These are phyloP conservation scores for Colletotrichum lupini DNA, from an alignment of 2,329 filamentous ascomycete species.

Conservation along the genomic window DNA sequence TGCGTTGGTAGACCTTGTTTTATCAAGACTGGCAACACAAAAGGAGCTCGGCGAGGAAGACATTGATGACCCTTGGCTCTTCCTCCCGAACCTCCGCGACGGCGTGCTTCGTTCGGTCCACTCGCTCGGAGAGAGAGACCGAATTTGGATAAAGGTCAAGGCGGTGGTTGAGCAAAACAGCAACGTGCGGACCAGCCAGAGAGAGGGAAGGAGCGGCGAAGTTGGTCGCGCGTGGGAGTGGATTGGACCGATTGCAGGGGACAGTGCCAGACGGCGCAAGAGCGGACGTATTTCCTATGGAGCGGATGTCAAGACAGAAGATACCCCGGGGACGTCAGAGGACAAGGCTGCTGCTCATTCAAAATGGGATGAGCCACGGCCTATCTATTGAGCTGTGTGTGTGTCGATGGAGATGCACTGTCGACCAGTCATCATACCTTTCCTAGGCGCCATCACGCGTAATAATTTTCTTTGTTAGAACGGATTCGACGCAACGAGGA, in stretches of 20 bases:
- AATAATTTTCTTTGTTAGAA: constrained; percentile 34
- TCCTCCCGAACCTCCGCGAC: constrained; percentile 89
- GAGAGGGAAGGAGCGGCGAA: constrained; percentile 74
- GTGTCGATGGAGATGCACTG: neutral
- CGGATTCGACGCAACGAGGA: neutral
- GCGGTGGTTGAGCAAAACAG: constrained; percentile 92
- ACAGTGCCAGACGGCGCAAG: constrained; percentile 57
- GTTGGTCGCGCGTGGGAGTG: constrained; percentile 77
- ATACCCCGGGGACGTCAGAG: constrained; percentile 38
- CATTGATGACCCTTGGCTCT: constrained; percentile 81
- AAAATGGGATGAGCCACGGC: constrained; percentile 56
- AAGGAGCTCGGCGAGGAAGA: constrained; percentile 80
- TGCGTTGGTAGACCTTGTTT: constrained; percentile 82
- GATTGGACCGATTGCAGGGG: constrained; percentile 69
- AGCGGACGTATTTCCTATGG: constrained; percentile 64
- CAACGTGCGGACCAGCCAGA: constrained; percentile 82
- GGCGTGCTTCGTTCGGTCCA: constrained; percentile 89
- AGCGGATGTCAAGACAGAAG: constrained; percentile 49
- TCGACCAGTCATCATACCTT: constrained; percentile 3
- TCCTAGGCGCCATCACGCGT: neutral
- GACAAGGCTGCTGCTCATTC: constrained; percentile 34
- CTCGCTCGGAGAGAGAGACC: constrained; percentile 78
- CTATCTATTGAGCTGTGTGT: constrained; percentile 49
- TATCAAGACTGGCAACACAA: constrained; percentile 85
- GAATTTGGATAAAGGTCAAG: constrained; percentile 85